Conservation (phyloP, 1,284 basidiomycete genomes). For the Cryptococcus jaspeensis region DNA sequence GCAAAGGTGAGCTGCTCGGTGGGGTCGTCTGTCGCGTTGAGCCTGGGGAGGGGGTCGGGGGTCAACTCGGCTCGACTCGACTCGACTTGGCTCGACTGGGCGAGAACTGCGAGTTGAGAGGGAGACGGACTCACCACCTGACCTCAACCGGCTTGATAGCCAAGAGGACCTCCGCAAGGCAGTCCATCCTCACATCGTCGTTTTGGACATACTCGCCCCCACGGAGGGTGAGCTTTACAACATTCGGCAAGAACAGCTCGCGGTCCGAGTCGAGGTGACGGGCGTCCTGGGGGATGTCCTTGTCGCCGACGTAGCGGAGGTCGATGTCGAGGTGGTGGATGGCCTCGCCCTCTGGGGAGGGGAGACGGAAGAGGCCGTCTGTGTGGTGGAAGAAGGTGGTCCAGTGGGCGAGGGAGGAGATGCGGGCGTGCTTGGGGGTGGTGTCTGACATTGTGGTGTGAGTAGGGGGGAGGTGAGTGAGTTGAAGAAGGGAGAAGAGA, state of each 20-base stretch:
- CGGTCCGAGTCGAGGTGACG: not conserved
- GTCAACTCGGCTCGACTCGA: too few relatives aligned
- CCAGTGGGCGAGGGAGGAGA: constrained; percentile 34
- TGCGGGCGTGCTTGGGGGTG: constrained; percentile 17
- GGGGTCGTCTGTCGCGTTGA: constrained; percentile 30
- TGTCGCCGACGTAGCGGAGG: constrained; percentile 35
- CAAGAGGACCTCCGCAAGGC: constrained; percentile 29
- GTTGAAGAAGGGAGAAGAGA: not conserved
- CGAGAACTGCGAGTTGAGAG: too few relatives aligned
- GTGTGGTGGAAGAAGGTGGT: constrained; percentile 33
- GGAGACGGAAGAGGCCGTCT: constrained; percentile 29
- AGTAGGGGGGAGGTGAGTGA: not conserved
- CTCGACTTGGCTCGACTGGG: constrained; percentile 2
- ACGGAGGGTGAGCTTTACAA: constrained; percentile 28
- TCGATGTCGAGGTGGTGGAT: constrained; percentile 44
- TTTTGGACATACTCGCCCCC: constrained; percentile 40
- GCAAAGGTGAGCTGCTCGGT: constrained; percentile 34
- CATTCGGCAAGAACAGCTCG: constrained; percentile 21
- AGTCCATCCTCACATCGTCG: constrained; percentile 33
- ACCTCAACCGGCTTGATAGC: constrained; percentile 38
- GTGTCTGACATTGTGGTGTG: constrained; percentile 5
- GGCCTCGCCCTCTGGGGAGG: constrained; percentile 20
- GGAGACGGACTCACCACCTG: constrained; percentile 27
- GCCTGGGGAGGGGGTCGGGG: constrained; percentile 15
- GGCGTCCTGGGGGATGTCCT: not conserved